These are phyloP conservation scores for Neurospora sp. DNA, from an alignment of 495 filamentous ascomycete species.

Conservation along the genomic window DNA sequence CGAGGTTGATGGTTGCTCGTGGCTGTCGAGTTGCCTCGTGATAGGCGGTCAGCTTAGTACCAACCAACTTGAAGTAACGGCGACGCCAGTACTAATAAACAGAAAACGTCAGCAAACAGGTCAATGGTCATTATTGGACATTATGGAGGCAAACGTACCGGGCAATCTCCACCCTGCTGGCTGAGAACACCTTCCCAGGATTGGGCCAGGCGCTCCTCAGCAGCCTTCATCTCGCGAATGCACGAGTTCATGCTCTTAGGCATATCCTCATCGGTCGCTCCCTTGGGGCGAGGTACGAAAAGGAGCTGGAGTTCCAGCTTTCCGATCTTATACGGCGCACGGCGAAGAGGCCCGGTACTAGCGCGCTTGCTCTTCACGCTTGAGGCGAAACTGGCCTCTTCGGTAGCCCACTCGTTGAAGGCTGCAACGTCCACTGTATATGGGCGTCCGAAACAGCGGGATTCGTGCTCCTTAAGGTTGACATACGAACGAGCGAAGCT, in stretches of 20 bases:
- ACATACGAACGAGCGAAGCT: conserved; percentile 91
- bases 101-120: conserved; percentile 15
- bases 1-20: conserved; percentile 90
- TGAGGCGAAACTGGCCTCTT: conserved; percentile 54
- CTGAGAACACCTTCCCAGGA: conserved; percentile 83
- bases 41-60: conserved; percentile 85
- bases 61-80: conserved; percentile 90
- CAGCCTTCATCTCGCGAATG: conserved; percentile 83
- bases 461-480: conserved; percentile 83
- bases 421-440: conserved; percentile 80
- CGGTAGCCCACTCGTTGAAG: conserved; percentile 97
- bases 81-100: conserved; percentile 78
- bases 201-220: conserved; percentile 60
- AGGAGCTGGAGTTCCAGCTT: conserved; percentile 88
- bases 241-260: conserved; percentile 96
- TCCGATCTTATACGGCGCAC: conserved; percentile 87
- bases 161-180: conserved; percentile 95
- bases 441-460: conserved; percentile 72
- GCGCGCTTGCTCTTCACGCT: conserved; percentile 87
- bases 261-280: conserved; percentile 87
- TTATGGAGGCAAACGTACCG: conserved; percentile 54
- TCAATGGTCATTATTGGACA: neutral
- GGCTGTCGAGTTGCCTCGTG: conserved; percentile 93
- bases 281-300: conserved; percentile 87
- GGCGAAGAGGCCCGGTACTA: conserved; percentile 49